These are phyloP conservation scores for Mycena pura DNA, from an alignment of 768 basidiomycete genomes.

Conservation along the genomic window DNA sequence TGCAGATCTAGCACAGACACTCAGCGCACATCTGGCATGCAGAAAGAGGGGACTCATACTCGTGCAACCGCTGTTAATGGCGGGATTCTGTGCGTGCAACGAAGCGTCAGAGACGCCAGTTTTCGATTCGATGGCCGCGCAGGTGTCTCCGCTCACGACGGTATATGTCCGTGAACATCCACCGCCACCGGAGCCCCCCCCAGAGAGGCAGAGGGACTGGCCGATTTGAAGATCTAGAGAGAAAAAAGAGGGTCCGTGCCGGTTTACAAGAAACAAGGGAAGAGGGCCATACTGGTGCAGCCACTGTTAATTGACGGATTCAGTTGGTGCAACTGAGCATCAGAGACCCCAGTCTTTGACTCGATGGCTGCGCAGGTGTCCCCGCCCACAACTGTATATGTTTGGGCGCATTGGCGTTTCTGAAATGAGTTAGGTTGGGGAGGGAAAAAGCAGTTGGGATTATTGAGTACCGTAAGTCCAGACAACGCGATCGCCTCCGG, in stretches of 20 bases:
- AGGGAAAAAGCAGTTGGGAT: neutral
- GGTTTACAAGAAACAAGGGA: neutral
- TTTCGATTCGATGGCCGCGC: neutral
- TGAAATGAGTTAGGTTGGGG: neutral
- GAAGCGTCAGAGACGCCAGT: neutral
- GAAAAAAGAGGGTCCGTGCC: neutral
- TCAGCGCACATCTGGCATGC: neutral
- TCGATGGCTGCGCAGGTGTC: too few species aligned
- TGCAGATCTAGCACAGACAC: neutral
- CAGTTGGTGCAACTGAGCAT: neutral
- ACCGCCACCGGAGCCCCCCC: neutral
- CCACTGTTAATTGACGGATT: neutral
- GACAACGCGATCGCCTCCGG: neutral
- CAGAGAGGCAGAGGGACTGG: neutral
- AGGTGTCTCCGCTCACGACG: too few species aligned
- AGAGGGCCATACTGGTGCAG: neutral
- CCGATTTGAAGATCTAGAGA: slow-evolving; percentile 1
- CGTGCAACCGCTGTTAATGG: neutral
- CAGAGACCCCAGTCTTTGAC: neutral
- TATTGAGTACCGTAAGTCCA: neutral
- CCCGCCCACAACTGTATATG: too few species aligned
- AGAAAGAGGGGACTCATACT: neutral
- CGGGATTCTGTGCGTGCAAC: neutral
- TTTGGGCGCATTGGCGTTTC: neutral
- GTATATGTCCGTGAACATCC: neutral